These are phyloP conservation scores for Populus simonii DNA, from an alignment of 345 rosid genomes.

Conservation along the genomic window DNA sequence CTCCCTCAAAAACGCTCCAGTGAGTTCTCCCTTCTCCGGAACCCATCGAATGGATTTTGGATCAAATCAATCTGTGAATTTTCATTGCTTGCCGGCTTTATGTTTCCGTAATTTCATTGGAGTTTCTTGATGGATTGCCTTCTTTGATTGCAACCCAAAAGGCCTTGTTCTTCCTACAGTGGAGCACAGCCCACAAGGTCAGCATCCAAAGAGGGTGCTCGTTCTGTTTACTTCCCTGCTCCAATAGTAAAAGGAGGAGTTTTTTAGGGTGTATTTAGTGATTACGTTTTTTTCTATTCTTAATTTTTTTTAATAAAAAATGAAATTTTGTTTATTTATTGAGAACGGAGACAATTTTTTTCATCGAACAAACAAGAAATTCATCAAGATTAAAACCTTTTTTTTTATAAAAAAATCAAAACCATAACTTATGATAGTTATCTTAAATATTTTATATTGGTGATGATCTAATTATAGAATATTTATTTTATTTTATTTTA, in stretches of 20 bases:
- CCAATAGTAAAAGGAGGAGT: background rate
- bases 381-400: too few relatives aligned
- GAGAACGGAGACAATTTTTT: too few relatives aligned
- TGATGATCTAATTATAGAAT: too few relatives aligned
- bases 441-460: too few relatives aligned
- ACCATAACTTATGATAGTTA: too few relatives aligned
- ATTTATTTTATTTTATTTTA: too few relatives aligned
- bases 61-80: background rate
- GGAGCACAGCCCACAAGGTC: background rate
- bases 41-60: conserved; percentile 29
- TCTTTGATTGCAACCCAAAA: background rate
- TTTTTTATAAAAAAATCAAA: too few relatives aligned
- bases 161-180: background rate
- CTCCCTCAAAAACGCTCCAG: conserved; percentile 51
- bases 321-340: too few relatives aligned
- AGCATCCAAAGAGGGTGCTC: background rate
- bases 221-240: background rate
- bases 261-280: background rate
- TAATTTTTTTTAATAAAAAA: too few relatives aligned
- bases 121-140: too few relatives aligned
- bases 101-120: background rate
- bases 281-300: too few relatives aligned
- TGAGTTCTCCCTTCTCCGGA: conserved; percentile 30
- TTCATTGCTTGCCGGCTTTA: background rate
- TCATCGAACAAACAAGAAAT: too few relatives aligned